Conservation (phyloP, 805 yeast species). For the Lachancea waltii region DNA sequence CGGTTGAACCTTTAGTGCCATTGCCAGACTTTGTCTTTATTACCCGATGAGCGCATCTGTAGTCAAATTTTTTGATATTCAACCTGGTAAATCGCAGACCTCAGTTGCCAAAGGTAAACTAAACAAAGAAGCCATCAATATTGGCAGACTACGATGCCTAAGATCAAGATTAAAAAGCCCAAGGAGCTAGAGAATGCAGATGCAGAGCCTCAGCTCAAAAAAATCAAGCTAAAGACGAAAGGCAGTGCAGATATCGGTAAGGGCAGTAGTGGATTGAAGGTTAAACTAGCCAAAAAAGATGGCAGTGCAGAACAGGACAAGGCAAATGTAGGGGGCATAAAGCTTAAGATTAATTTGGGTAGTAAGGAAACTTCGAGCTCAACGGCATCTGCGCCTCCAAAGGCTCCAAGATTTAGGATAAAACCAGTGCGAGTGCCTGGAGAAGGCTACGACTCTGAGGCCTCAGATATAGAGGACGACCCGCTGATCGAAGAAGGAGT, state of each 20-base stretch:
- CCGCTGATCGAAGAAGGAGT: constrained; percentile 87
- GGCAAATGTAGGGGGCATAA: constrained; percentile 13
- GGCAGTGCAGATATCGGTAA: constrained; percentile 7
- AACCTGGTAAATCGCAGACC: too few species aligned
- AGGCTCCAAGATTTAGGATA: constrained; percentile 43
- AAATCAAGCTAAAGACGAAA: constrained; percentile 20
- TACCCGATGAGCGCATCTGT: not conserved
- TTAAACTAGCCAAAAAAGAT: constrained; percentile 18
- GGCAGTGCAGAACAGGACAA: constrained; percentile 4
- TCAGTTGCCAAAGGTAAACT: too few species aligned
- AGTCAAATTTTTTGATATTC: not conserved
- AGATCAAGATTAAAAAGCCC: constrained; percentile 28
- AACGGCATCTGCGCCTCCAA: constrained; percentile 26
- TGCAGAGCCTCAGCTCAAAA: constrained; percentile 20
- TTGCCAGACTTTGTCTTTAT: not conserved
- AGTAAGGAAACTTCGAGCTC: constrained; percentile 13
- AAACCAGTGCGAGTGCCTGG: constrained; percentile 71
- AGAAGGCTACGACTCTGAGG: constrained; percentile 95
- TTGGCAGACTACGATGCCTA: too few species aligned
- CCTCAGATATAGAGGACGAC: constrained; percentile 92
- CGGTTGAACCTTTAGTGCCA: constrained; percentile 1
- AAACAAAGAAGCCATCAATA: too few species aligned
- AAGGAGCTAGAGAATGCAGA: constrained; percentile 13
- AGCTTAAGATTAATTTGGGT: constrained; percentile 23
- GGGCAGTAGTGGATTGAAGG: constrained; percentile 20